A percentile compares a stretch with the other conserved stretches of the same genome.
Conservation (phyloP, 768 basidiomycete genomes). For the Obba rivulosa region DNA sequence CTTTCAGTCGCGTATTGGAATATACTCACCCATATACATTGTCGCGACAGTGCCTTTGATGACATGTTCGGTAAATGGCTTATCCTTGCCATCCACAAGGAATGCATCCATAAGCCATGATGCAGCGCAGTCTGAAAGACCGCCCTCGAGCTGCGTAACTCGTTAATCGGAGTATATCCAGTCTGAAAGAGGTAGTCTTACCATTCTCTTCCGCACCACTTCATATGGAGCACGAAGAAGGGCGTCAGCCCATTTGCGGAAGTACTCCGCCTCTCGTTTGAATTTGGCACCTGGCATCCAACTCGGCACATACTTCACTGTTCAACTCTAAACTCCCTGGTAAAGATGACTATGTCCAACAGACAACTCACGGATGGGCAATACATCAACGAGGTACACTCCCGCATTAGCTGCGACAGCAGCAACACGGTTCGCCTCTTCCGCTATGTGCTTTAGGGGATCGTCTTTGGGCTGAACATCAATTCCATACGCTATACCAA, state of each 20-base stretch:
- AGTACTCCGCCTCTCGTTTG: constrained; percentile 13
- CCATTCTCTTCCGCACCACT: too few relatives aligned
- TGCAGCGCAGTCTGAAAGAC: too few relatives aligned
- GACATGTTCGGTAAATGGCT: too few relatives aligned
- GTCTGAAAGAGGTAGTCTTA: too few relatives aligned
- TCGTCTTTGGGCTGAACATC: constrained; percentile 21
- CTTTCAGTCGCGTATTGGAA: neutral
- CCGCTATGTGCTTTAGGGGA: constrained; percentile 18
- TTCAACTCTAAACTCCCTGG: neutral
- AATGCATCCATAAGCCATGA: too few relatives aligned
- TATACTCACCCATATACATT: constrained; percentile 18
- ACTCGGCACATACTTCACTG: constrained; percentile 9
- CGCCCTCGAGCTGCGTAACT: too few relatives aligned
- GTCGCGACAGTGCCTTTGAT: constrained; percentile 13
- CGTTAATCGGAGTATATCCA: too few relatives aligned
- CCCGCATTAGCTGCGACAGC: constrained; percentile 17
- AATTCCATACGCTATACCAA: constrained; percentile 26
- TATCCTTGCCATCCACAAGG: too few relatives aligned
- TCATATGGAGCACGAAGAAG: too few relatives aligned
- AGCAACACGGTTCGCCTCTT: constrained; percentile 22
- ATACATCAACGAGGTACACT: constrained; percentile 23
- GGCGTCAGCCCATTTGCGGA: constrained; percentile 8
- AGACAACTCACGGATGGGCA: constrained; percentile 24
- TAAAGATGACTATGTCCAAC: neutral
- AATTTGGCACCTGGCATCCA: constrained; percentile 13